phyloP scores from a whole-genome alignment of 352 stramenopile species.

The Phytophthora pistaciae region DNA sequence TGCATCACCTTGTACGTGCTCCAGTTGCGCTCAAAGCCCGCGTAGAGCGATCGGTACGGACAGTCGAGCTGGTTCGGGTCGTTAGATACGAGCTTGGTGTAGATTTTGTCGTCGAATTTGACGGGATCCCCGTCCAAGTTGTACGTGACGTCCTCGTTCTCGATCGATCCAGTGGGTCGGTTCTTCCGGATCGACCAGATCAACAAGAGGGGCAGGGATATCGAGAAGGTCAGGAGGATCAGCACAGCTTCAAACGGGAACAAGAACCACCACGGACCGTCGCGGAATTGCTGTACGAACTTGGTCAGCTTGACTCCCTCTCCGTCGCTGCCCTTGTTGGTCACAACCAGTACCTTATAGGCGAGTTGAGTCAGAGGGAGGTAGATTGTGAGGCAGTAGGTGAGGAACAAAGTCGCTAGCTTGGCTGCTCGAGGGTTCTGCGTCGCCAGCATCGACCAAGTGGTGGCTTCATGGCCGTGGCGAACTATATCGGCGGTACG shows the following conservation, averaged over 20 bases:
- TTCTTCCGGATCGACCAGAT: background rate
- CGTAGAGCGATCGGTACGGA: background rate
- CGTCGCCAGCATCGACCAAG: conserved; percentile 1
- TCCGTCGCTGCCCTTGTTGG: background rate
- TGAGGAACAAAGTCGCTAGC: background rate
- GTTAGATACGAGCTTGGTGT: background rate
- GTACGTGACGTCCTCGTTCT: background rate
- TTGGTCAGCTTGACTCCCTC: background rate
- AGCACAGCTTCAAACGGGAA: conserved; percentile 3
- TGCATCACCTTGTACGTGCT: conserved; percentile 5
- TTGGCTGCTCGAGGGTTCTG: background rate
- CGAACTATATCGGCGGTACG: background rate
- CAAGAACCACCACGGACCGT: background rate
- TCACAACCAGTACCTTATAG: background rate
- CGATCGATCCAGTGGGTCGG: background rate
- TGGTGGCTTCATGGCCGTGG: background rate
- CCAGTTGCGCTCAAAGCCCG: background rate
- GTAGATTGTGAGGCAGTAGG: conserved; percentile 1
- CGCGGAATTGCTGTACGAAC: conserved; percentile 2
- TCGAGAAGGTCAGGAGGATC: background rate
- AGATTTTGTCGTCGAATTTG: conserved; percentile 3
- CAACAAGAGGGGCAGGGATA: background rate
- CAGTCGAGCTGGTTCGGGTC: background rate
- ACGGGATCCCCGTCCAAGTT: background rate
- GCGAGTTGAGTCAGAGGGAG: background rate